Base-by-base conservation (phyloP, 139 green algal genomes). In the Chlamydomonas incerta region DNA sequence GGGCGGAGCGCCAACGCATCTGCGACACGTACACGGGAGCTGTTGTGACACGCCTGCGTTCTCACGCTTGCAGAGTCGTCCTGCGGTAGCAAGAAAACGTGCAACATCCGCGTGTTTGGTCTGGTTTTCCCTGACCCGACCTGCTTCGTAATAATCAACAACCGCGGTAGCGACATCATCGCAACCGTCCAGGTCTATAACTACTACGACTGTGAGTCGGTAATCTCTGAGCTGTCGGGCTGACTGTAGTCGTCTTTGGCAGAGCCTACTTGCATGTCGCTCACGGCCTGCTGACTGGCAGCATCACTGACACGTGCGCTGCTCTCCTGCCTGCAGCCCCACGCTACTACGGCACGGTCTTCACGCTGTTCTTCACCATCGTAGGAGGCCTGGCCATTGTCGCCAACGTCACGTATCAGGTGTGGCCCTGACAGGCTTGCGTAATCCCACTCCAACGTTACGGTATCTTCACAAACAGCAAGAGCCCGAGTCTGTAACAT, bases 301-400 rank as follows among this genome's bases (percentile, higher is more conserved):
- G n/a, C n/a, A n/a, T n/a, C n/a, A n/a, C n/a, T 50, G 8, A 13
- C 41, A 50, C 60, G 26, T 33, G 60, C n/a, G 4, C 65, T 70
- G n/a, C 65, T 29, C 1, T 70, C 60, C 60, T 20, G 24, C 15
- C 60, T 67, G 24, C 60, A 15, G 60, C 33, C 20, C 80, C 80
- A 20, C 80, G 80, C 52, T 86, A 80, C 55, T 86, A 86, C 68
- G 80, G 80, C 55, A 86, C 80, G 68, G 26, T 60, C 3, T 86
- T 86, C 26, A 20, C 26, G 24, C 34, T 86, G 28, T 34, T 86
- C 28, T 80, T 80, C 68, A 52, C 34, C 2, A 34, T 86, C 2
- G 55, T 60, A 17, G 80, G 80, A 14, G 34, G 80, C 26, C 3
- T 79, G 15, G 68, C 68, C 33, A 86, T 86, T 52, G 26, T 86